These are phyloP conservation scores for Colletotrichum sp. DNA, from an alignment of 2,329 filamentous ascomycete genomes.

Conservation along the genomic window DNA sequence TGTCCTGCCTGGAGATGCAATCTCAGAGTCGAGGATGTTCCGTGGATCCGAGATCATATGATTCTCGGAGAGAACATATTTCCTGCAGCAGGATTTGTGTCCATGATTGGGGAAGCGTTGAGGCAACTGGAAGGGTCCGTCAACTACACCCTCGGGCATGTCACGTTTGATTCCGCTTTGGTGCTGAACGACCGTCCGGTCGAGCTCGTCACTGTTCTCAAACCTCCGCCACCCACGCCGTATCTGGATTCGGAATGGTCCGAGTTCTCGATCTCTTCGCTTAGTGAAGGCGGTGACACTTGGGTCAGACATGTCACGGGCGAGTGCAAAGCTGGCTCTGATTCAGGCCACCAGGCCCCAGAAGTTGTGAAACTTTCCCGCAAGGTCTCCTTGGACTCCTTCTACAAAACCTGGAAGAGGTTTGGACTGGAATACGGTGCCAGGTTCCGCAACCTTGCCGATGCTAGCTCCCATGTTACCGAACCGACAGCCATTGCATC, in stretches of 20 bases:
- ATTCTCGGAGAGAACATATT: neutral
- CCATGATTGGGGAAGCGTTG: conserved; percentile 13
- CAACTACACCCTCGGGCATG: conserved; percentile 31
- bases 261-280: conserved; percentile 35
- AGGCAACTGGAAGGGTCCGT: neutral
- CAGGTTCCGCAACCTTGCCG: conserved; percentile 23
- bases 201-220: conserved; percentile 37
- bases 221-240: conserved; percentile 27
- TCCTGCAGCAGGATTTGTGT: conserved; percentile 4
- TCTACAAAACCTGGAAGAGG: conserved; percentile 30
- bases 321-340: neutral
- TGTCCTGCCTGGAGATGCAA: conserved; percentile 13
- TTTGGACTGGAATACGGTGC: conserved; percentile 35
- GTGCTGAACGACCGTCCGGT: conserved; percentile 29
- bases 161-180: conserved; percentile 33
- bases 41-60: conserved; percentile 5
- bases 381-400: conserved; percentile 22
- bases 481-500: neutral
- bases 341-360: neutral
- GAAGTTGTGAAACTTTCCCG: conserved; percentile 18
- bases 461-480: neutral
- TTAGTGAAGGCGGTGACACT: conserved; percentile 20
- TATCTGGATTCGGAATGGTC: conserved; percentile 30
- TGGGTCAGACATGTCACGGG: conserved; percentile 7
- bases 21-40: conserved; percentile 1